Conservation (phyloP, 2,329 filamentous ascomycete genomes). For the Eutypa lata region DNA sequence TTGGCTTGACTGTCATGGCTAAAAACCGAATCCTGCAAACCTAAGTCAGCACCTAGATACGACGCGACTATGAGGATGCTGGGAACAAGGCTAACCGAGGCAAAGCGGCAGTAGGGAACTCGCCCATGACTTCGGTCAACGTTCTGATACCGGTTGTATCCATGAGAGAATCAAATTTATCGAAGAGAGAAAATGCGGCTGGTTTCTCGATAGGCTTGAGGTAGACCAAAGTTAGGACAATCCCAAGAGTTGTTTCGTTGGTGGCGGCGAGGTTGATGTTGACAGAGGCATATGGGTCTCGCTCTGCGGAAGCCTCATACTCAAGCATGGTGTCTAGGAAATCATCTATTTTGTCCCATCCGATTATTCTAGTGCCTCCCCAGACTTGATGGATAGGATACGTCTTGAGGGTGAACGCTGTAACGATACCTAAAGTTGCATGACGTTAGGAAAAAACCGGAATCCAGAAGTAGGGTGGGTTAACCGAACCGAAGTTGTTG, state of each 20-base stretch:
- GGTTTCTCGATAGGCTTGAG: not conserved
- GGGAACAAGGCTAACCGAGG: not conserved
- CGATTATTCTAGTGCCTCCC: not conserved
- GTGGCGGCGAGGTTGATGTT: slow-evolving; percentile 1
- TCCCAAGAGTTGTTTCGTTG: not conserved
- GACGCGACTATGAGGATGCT: not conserved
- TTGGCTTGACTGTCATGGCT: not conserved
- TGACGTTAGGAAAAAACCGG: not conserved
- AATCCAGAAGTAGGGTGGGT: not conserved
- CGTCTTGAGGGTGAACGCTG: slow-evolving; percentile 1
- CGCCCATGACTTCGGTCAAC: not conserved
- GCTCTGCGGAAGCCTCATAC: not conserved
- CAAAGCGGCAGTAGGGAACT: not conserved
- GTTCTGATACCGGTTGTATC: slow-evolving; percentile 1
- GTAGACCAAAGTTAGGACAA: not conserved
- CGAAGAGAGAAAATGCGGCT: not conserved
- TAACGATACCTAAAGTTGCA: slow-evolving; percentile 1
- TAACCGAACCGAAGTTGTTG: slow-evolving; percentile 6
- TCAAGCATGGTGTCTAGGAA: slow-evolving; percentile 1
- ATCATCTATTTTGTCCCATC: not conserved
- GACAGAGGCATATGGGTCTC: not conserved
- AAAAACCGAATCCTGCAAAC: not conserved
- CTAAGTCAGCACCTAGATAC: not conserved
- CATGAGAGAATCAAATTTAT: not conserved
- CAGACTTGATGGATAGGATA: not conserved